Evolutionary conservation across 2,329 filamentous ascomycete genomes (phyloP).

Genomic region (Ophiostoma sp.): DNA sequence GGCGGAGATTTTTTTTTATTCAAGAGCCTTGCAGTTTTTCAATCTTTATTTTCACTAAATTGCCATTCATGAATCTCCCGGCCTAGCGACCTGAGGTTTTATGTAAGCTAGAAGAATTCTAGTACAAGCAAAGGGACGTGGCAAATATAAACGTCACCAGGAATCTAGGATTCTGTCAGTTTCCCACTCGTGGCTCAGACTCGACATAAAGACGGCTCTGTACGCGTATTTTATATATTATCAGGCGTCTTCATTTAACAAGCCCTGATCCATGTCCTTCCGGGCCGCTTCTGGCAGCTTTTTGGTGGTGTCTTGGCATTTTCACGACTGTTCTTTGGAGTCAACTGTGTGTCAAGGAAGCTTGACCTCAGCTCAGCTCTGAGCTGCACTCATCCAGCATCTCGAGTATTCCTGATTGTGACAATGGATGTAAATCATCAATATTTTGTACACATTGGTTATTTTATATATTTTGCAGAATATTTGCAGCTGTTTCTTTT

Average conservation of each 20-base stretch:
- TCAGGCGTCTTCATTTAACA: not conserved
- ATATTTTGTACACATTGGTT: too few relatives aligned
- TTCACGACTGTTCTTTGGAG: not conserved
- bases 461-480: too few relatives aligned
- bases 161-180: not conserved
- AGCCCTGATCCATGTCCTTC: not conserved
- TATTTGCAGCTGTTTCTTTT: too few relatives aligned
- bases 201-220: not conserved
- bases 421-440: too few relatives aligned
- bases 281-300: not conserved
- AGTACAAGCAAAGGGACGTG: not conserved
- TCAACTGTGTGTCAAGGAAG: not conserved
- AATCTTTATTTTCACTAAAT: not conserved
- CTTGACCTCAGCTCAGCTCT: too few relatives aligned
- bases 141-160: not conserved
- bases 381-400: too few relatives aligned
- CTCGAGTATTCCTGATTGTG: not conserved
- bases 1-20: not conserved
- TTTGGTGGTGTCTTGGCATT: not conserved
- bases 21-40: not conserved
- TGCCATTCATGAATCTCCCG: not conserved
- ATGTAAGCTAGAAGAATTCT: too few relatives aligned
- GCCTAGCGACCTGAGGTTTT: not conserved
- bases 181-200: too few relatives aligned
- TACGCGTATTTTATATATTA: not conserved